Evolutionary conservation across 257 asterid genomes (phyloP).

Genomic region (Avicennia marina): DNA sequence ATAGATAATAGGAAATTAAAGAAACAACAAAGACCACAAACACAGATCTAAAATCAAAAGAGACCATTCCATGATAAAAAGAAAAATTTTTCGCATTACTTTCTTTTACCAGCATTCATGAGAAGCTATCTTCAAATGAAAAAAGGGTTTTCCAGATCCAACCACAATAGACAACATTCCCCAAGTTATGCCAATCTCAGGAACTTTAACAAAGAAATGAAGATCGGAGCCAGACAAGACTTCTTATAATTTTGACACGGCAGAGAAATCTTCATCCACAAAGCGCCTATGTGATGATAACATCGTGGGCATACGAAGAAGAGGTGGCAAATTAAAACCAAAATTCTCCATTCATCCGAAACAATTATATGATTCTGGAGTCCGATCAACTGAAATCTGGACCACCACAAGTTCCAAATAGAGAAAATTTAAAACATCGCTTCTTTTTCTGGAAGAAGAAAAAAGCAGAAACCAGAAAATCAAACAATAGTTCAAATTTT

Average conservation of each 20-base stretch:
- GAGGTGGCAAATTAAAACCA: background rate
- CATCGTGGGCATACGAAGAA: background rate
- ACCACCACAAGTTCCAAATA: conserved; percentile 10
- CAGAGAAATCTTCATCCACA: background rate
- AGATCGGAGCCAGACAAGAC: conserved; percentile 7
- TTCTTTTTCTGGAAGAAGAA: background rate
- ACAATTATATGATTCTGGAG: too few relatives aligned
- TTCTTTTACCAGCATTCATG: too few relatives aligned
- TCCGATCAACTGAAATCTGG: conserved; percentile 22
- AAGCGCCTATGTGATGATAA: background rate
- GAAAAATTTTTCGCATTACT: too few relatives aligned
- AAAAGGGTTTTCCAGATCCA: conserved; percentile 10
- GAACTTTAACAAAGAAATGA: conserved; percentile 2
- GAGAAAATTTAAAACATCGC: background rate
- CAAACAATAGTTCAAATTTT: conserved; percentile 7
- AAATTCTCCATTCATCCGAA: conserved; percentile 21
- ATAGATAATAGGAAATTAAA: too few relatives aligned
- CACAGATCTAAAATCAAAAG: too few relatives aligned
- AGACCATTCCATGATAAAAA: too few relatives aligned
- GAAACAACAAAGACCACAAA: too few relatives aligned
- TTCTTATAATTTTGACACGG: background rate
- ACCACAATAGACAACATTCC: background rate
- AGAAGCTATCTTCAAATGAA: too few relatives aligned
- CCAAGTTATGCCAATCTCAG: too few relatives aligned
- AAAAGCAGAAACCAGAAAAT: conserved; percentile 1